Evolutionary conservation across 164 flowering plant genomes (phyloP).

Genomic region (Pachysandra terminalis): DNA sequence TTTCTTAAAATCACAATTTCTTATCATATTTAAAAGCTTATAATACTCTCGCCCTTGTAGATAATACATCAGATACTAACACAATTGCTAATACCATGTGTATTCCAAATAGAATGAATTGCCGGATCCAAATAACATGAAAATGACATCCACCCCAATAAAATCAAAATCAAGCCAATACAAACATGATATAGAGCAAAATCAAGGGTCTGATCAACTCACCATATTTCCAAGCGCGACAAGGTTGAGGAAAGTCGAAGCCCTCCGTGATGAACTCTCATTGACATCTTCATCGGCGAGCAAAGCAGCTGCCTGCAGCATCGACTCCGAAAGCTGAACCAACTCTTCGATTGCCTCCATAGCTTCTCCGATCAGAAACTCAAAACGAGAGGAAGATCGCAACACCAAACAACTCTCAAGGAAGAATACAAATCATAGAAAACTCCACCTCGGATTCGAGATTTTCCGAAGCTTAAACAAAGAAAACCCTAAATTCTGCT

Average conservation of each 20-base stretch:
- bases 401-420: not conserved
- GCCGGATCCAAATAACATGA: too few species aligned
- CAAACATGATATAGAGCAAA: conserved; percentile 6
- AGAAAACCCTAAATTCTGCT: not conserved
- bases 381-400: not conserved
- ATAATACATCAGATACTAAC: too few species aligned
- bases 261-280: conserved; percentile 52
- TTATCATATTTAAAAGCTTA: too few species aligned
- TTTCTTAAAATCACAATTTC: too few species aligned
- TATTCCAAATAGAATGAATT: too few species aligned
- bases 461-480: not conserved
- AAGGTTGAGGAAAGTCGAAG: conserved; percentile 82
- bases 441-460: not conserved
- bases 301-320: conserved; percentile 78
- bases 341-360: conserved; percentile 99
- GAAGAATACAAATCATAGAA: too few species aligned
- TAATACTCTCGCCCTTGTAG: too few species aligned
- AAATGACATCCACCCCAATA: too few species aligned
- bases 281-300: conserved; percentile 94
- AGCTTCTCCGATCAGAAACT: too few species aligned
- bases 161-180: too few species aligned
- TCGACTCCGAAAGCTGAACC: conserved; percentile 72
- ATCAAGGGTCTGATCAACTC: conserved; percentile 24
- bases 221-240: conserved; percentile 97
- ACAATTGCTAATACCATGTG: too few species aligned